Evolutionary conservation across 192 early-diverging fungal species (phyloP), one percentile per base, ranked within the genome.

Genomic region (Backusella macrospora): DNA sequence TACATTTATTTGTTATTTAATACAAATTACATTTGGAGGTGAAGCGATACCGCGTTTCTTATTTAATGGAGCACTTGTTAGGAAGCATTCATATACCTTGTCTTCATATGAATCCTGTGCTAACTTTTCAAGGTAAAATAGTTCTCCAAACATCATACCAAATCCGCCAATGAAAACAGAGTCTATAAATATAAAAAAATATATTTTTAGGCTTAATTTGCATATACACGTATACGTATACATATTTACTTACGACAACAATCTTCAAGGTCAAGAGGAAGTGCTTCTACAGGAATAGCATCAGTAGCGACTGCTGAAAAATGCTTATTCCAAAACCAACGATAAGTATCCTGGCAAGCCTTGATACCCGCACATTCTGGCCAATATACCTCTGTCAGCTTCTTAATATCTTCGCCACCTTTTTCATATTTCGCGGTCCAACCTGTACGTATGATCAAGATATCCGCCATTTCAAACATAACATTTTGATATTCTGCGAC

Each of bases 101-200:
- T 69, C 68, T 34, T 78, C 21, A 40, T 29, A 67, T 5, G 46
- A 73, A 42, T 74, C 72, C 14, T 73, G 48, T 18, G 77, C 77
- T 38, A 78, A 59, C 2, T 37, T 40, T 64, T 78, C 72, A 29
- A 78, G 47, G 18, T 65, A 70, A 67, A 78, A 73, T 44, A 78
- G 18, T 43, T 78, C 77, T 12, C 77, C 77, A 48, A 78, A 47
- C 62, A 68, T 67, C 70, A 72, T 72, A 47, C 76, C 76, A n/a
- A 47, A 72, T 16, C 76, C 76, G 1, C 70, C 70, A 15, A 77
- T 16, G 7, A 77, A 66, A 6, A 72, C 38, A 23, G 64, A 52
- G 46, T 77, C 76, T 77, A 15, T 21, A 15, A 44, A 18, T 52
- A 15, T 34, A 64, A 34, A 12, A 10, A 64, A 34, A 34, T 34